Evolutionary conservation across 2,329 filamentous ascomycete genomes (phyloP).

Genomic region (Emmonsiellopsis sp.): DNA sequence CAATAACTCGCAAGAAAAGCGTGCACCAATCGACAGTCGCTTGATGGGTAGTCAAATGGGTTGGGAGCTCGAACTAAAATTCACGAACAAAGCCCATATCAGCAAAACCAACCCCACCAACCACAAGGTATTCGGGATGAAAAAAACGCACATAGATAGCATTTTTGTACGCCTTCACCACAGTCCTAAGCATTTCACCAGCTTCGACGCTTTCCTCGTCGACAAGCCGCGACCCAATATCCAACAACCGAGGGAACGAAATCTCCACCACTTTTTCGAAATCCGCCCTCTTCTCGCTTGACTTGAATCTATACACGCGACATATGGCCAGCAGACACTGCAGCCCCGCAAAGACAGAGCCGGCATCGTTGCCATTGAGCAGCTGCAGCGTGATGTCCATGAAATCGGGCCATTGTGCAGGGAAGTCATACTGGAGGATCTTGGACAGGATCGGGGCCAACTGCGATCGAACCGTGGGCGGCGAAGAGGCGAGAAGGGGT

Average conservation of each 20-base stretch:
- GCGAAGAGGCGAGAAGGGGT: constrained; percentile 74
- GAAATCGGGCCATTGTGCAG: constrained; percentile 86
- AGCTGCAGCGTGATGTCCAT: constrained; percentile 87
- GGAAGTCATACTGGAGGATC: constrained; percentile 93
- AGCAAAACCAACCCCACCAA: background rate
- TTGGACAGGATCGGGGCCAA: constrained; percentile 91
- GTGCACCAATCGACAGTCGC: constrained; percentile 93
- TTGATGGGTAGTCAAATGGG: constrained; percentile 66
- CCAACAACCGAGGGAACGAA: constrained; percentile 78
- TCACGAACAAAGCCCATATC: background rate
- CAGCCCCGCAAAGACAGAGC: constrained; percentile 82
- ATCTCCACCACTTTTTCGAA: constrained; percentile 91
- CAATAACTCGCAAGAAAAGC: constrained; percentile 81
- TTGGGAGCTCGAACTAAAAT: constrained; percentile 71
- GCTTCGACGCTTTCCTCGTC: constrained; percentile 89
- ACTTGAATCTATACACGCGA: constrained; percentile 90
- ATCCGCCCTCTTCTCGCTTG: constrained; percentile 68
- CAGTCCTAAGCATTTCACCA: constrained; percentile 90
- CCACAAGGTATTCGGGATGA: constrained; percentile 1
- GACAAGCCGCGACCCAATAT: constrained; percentile 79
- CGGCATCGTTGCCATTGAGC: constrained; percentile 74
- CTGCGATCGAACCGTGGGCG: constrained; percentile 77
- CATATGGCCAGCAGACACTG: constrained; percentile 93
- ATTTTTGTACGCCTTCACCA: constrained; percentile 96
- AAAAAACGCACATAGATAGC: constrained; percentile 66